Evolutionary conservation across 768 basidiomycete species (phyloP), one percentile per base, ranked within the genome.

Genomic region (Pisolithus tinctorius): DNA sequence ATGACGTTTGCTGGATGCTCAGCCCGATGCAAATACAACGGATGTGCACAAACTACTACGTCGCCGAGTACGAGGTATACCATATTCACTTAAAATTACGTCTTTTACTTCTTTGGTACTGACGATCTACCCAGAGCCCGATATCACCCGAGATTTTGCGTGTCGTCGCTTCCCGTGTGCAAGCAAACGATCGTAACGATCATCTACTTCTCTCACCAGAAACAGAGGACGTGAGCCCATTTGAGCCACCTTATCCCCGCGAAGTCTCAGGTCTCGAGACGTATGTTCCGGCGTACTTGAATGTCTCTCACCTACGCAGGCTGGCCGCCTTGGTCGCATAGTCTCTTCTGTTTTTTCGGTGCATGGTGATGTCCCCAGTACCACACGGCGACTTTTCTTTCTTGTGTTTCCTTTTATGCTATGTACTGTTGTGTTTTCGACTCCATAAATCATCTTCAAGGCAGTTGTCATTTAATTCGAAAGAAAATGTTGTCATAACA

Each of bases 1-100:
- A 96, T 67, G 92, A 94, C 63, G 95, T 99, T 55, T 98, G 95
- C 76, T 98, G 96, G 95, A 98, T 98, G 88, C 77, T 99, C 42
- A 97, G 93, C 56, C 96, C 96, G 2, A 94, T 94, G 71, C 96
- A 99, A 69, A 98, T 99, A 58, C 96, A 98, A 73, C 87, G 96
- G 66, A 93, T 99, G 84, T 97, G 96, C 69, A 92, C 90, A 52
- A 95, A 95, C 68, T 97, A 98, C 72, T 97, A 96, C 64, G 94
- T 95, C 55, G 96, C 95, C 43, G 96, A 98, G 71, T 99, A 98
- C 67, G 96, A 99, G 82, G 93, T 92, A 59, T 41, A 60, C 48
- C 39, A 75, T 4, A 57, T 26, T 48, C 2, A 34, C 42, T 37
- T 27, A 8, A 50, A 9, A 20, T 20, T 20, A 20, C 20, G 1